Percentiles rank a stretch among this genome's conserved stretches.
phyloP scores from a whole-genome alignment of 768 basidiomycete species.

The Stropharia rugosoannulata region DNA sequence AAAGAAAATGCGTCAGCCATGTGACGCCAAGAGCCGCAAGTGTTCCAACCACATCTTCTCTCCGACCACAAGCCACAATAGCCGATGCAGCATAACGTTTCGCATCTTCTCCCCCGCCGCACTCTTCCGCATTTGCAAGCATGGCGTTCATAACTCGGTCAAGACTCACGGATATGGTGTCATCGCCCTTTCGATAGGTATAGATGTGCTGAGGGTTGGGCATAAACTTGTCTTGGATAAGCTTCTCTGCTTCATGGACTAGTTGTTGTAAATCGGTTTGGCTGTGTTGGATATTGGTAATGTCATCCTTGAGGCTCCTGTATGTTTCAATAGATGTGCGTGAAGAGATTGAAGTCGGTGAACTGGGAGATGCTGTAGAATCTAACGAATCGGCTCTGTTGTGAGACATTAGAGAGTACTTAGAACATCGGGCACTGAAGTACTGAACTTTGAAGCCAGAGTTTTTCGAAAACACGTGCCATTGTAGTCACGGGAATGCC shows the following conservation, averaged over 20 bases:
- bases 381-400: background rate
- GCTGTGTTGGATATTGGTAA: background rate
- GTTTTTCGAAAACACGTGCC: too few species aligned
- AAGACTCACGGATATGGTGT: slow-evolving; percentile 8
- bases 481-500: too few species aligned
- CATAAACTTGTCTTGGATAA: background rate
- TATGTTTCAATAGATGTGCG: slow-evolving; percentile 7
- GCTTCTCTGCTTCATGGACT: too few species aligned
- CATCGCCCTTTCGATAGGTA: slow-evolving; percentile 1
- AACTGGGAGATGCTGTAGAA: background rate
- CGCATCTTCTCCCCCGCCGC: too few species aligned
- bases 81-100: too few species aligned
- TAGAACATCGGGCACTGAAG: too few species aligned
- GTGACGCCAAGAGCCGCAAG: slow-evolving; percentile 8
- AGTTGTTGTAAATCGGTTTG: slow-evolving; percentile 5
- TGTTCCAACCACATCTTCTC: slow-evolving; percentile 12
- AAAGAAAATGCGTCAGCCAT: slow-evolving; percentile 15
- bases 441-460: too few species aligned
- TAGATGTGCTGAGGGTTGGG: slow-evolving; percentile 3
- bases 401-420: too few species aligned
- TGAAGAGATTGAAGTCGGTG: slow-evolving; percentile 7
- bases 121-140: too few species aligned
- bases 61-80: background rate
- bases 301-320: slow-evolving; percentile 6
- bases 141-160: slow-evolving; percentile 5